Conservation (phyloP, 345 rosid genomes). For the Cochlearia excelsa region DNA sequence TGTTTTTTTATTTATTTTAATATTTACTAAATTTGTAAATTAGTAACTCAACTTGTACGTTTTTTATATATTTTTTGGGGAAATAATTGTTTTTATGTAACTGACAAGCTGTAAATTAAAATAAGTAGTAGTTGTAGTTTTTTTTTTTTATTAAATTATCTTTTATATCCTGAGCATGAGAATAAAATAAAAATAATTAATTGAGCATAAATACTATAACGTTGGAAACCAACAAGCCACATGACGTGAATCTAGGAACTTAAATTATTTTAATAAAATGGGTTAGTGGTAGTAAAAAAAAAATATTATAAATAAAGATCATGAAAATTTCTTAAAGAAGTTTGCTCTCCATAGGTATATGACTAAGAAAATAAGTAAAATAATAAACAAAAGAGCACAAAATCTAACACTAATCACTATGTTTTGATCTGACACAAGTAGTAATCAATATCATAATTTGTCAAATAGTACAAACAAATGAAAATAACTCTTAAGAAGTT, state of each 20-base stretch:
- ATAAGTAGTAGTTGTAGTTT: background rate
- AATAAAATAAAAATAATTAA: conserved; percentile 8
- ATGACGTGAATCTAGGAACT: conserved; percentile 38
- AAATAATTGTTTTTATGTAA: conserved; percentile 17
- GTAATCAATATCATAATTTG: conserved; percentile 21
- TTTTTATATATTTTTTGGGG: conserved; percentile 15
- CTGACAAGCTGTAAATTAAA: conserved; percentile 22
- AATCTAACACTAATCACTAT: conserved; percentile 35
- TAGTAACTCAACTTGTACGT: conserved; percentile 3
- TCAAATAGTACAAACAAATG: conserved; percentile 21
- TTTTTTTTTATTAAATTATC: conserved; percentile 23
- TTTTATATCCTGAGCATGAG: conserved; percentile 27
- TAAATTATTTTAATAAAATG: background rate
- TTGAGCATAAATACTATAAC: conserved; percentile 15
- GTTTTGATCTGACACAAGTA: conserved; percentile 31
- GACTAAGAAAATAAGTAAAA: background rate
- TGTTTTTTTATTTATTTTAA: conserved; percentile 5
- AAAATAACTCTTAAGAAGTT: conserved; percentile 19
- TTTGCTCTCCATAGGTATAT: conserved; percentile 4
- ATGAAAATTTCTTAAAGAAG: background rate
- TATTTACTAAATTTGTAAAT: conserved; percentile 4
- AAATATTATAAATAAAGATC: background rate
- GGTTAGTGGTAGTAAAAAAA: background rate
- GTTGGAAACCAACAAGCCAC: conserved; percentile 38
- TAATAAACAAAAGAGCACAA: conserved; percentile 29